Percentiles rank a stretch among this genome's conserved stretches.
These are phyloP conservation scores for Fistulifera pelliculosa DNA, from an alignment of 108 stramenopile species.

Conservation along the genomic window DNA sequence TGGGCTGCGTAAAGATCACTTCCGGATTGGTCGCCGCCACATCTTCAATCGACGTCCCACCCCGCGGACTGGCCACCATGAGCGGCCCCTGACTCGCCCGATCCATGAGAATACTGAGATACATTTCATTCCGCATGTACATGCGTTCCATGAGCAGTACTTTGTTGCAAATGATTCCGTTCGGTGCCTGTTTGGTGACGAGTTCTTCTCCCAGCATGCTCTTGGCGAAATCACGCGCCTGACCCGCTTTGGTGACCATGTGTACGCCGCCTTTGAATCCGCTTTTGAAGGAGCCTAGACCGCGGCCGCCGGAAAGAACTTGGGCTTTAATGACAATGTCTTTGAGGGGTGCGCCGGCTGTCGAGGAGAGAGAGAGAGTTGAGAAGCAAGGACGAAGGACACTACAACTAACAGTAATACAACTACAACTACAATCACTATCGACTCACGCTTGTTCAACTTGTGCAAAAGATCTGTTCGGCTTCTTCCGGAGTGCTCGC, in stretches of 20 bases:
- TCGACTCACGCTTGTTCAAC: conserved; percentile 47
- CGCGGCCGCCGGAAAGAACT: conserved; percentile 63
- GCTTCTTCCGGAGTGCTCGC: conserved; percentile 71
- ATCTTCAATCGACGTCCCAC: conserved; percentile 84
- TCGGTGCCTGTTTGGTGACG: conserved; percentile 75
- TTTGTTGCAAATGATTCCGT: conserved; percentile 66
- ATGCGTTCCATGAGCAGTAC: conserved; percentile 72
- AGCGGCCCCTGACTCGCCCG: conserved; percentile 73
- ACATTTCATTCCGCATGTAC: conserved; percentile 74
- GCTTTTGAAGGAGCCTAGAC: conserved; percentile 52
- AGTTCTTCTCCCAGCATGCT: conserved; percentile 57
- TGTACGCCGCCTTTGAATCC: conserved; percentile 67
- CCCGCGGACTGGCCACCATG: conserved; percentile 59
- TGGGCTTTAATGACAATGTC: conserved; percentile 68
- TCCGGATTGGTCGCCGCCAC: conserved; percentile 64
- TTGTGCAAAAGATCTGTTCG: conserved; percentile 45
- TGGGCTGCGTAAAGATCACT: conserved; percentile 64
- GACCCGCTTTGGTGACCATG: conserved; percentile 37
- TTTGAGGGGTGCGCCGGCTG: conserved; percentile 22
- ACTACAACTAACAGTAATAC: neutral
- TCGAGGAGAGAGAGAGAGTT: neutral
- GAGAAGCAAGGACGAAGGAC: neutral
- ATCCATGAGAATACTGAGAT: conserved; percentile 82
- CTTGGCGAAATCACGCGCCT: conserved; percentile 31
- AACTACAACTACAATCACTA: neutral